Conservation (phyloP, 163 green algal species). For the Scenedesmus sp. region DNA sequence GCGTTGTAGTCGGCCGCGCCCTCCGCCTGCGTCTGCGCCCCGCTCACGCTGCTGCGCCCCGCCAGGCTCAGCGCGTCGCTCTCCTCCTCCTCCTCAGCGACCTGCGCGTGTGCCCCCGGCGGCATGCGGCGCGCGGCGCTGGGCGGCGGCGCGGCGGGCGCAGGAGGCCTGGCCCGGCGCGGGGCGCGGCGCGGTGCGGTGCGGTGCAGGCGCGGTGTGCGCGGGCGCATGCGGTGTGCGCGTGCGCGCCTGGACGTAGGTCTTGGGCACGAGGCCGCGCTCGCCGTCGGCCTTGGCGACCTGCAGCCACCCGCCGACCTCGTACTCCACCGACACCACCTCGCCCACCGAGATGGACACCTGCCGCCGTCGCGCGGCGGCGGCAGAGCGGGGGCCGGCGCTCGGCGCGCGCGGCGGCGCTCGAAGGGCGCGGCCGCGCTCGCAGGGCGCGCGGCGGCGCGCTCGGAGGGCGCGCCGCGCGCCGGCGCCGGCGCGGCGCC, state of each 20-base stretch:
- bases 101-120: too few species aligned
- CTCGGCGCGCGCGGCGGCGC: too few species aligned
- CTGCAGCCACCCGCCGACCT: slow-evolving; percentile 78
- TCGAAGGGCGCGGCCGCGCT: background rate
- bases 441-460: background rate
- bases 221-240: slow-evolving; percentile 25
- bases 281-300: slow-evolving; percentile 46
- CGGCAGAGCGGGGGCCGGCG: too few species aligned
- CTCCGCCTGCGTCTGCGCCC: slow-evolving; percentile 12
- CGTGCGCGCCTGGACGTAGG: slow-evolving; percentile 64
- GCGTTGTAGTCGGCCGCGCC: slow-evolving; percentile 30
- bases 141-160: too few species aligned
- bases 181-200: too few species aligned
- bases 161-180: too few species aligned
- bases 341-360: slow-evolving; percentile 54
- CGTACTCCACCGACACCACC: slow-evolving; percentile 58
- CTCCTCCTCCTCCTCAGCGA: slow-evolving; percentile 23
- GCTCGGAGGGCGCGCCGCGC: background rate
- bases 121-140: too few species aligned
- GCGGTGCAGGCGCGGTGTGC: background rate
- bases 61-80: slow-evolving; percentile 31
- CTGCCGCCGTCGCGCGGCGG: too few species aligned
- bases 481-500: too few species aligned
- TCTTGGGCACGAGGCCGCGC: slow-evolving; percentile 65
- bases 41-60: background rate